These are phyloP conservation scores for Quillaja saponaria DNA, from an alignment of 306 rosid genomes.

Conservation along the genomic window DNA sequence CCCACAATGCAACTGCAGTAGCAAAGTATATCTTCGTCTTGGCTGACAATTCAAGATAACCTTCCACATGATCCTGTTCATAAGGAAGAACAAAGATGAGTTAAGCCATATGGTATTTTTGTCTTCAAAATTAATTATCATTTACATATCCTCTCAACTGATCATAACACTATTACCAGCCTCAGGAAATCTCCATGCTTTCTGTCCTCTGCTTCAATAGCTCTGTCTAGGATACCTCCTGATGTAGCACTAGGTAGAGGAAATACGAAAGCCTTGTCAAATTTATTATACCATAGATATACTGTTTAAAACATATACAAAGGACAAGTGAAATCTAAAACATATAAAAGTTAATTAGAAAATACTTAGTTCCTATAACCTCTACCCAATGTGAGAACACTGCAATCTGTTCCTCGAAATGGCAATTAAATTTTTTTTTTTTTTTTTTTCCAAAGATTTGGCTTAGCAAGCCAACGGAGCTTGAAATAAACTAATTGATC, in stretches of 20 bases:
- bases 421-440: too few relatives aligned
- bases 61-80: constrained; percentile 91
- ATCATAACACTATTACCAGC: constrained; percentile 61
- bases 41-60: constrained; percentile 96
- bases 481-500: constrained; percentile 3
- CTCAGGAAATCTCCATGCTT: constrained; percentile 94
- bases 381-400: too few relatives aligned
- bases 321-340: too few relatives aligned
- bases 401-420: too few relatives aligned
- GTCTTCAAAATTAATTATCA: constrained; percentile 3
- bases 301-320: background rate
- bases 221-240: constrained; percentile 96
- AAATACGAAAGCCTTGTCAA: constrained; percentile 15
- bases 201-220: constrained; percentile 93
- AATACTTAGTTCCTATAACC: too few relatives aligned
- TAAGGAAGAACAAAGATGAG: constrained; percentile 15
- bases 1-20: constrained; percentile 86
- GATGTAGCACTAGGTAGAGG: constrained; percentile 78
- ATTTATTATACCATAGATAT: constrained; percentile 12
- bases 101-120: constrained; percentile 19
- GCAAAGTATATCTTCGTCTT: constrained; percentile 90
- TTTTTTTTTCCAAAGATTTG: background rate
- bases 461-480: constrained; percentile 11
- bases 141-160: constrained; percentile 1
- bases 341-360: too few relatives aligned